Percentiles rank a stretch among this genome's conserved stretches.
Evolutionary conservation across 352 stramenopile genomes (phyloP).

Genomic region (Phytophthora idaei): DNA sequence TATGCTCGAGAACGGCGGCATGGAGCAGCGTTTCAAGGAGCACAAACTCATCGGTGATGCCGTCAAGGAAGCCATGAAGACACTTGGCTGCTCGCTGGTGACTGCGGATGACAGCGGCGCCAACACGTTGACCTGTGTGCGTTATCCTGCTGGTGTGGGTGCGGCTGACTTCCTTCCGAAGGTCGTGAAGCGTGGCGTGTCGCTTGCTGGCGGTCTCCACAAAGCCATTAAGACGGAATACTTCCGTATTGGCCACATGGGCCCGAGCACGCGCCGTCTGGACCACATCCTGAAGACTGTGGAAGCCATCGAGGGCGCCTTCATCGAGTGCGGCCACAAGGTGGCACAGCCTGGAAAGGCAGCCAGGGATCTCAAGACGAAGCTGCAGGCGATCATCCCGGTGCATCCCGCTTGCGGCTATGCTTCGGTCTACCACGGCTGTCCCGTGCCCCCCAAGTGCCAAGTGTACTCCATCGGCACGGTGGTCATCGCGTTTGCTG

Average conservation of each 20-base stretch:
- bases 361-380: constrained; percentile 57
- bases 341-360: constrained; percentile 64
- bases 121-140: constrained; percentile 79
- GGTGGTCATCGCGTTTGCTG: constrained; percentile 62
- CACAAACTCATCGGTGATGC: constrained; percentile 62
- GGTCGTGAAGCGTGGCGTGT: constrained; percentile 71
- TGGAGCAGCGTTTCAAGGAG: constrained; percentile 79
- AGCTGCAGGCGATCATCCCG: constrained; percentile 56
- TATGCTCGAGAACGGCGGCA: constrained; percentile 72
- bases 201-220: constrained; percentile 73
- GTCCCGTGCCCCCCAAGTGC: constrained; percentile 71
- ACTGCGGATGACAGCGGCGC: constrained; percentile 52
- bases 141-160: constrained; percentile 68
- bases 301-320: constrained; percentile 68
- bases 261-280: constrained; percentile 71
- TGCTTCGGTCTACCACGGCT: constrained; percentile 52
- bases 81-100: constrained; percentile 66
- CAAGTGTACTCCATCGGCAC: constrained; percentile 70
- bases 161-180: constrained; percentile 77
- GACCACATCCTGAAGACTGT: constrained; percentile 82
- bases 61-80: constrained; percentile 71
- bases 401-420: constrained; percentile 55
- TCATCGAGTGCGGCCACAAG: constrained; percentile 74
- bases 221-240: constrained; percentile 87
- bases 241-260: constrained; percentile 88